Evolutionary conservation across 2,329 filamentous ascomycete genomes (phyloP).

Genomic region (Falciphora oryzae): DNA sequence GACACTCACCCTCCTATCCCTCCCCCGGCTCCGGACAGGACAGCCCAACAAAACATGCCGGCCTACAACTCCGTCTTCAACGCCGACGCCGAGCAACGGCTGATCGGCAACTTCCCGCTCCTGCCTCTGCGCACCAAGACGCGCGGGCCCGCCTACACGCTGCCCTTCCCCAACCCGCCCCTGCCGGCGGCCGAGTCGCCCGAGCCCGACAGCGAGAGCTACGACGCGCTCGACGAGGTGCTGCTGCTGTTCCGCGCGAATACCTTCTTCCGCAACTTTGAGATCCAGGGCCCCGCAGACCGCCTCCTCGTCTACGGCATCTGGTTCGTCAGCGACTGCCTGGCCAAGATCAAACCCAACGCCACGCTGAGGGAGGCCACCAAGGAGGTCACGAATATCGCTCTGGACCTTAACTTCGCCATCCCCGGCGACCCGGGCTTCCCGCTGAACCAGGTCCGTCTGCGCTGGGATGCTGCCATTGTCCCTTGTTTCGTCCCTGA

Average conservation of each 20-base stretch:
- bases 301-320: conserved; percentile 95
- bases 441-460: conserved; percentile 75
- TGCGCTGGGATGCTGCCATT: neutral
- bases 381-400: conserved; percentile 80
- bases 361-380: conserved; percentile 55
- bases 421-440: conserved; percentile 91
- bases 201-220: conserved; percentile 75
- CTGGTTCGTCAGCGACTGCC: conserved; percentile 84
- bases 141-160: conserved; percentile 87
- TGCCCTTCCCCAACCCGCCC: conserved; percentile 53
- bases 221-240: conserved; percentile 94
- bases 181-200: conserved; percentile 57
- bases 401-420: conserved; percentile 89
- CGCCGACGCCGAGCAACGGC: conserved; percentile 57
- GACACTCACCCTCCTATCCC: too few species aligned
- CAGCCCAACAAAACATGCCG: conserved; percentile 37
- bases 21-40: too few species aligned
- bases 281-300: conserved; percentile 95
- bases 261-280: conserved; percentile 98
- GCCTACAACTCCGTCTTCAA: conserved; percentile 98
- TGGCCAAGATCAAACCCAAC: conserved; percentile 76
- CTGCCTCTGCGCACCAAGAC: conserved; percentile 92
- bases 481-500: neutral
- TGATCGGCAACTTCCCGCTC: conserved; percentile 86
- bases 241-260: conserved; percentile 92